phyloP scores from a whole-genome alignment of 164 flowering plant species.

The Sextonia rubra region DNA sequence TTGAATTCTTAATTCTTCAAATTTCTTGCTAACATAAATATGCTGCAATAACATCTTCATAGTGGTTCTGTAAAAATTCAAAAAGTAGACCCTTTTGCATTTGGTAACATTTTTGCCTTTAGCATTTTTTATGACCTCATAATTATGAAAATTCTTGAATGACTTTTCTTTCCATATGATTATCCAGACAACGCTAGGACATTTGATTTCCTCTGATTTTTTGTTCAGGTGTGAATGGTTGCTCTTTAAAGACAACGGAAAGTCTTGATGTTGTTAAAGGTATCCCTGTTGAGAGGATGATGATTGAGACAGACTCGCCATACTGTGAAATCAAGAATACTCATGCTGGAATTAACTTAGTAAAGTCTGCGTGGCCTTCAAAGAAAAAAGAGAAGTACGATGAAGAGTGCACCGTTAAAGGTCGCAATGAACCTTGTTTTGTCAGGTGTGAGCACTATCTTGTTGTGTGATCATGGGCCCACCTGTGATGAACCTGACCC shows the following conservation, averaged over 20 bases:
- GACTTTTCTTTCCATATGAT: neutral
- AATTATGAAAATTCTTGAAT: too few species aligned
- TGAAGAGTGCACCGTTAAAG: conserved; percentile 66
- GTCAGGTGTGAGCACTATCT: conserved; percentile 50
- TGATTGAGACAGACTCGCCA: conserved; percentile 99
- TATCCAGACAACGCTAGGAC: neutral
- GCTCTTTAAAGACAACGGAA: conserved; percentile 83
- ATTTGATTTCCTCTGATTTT: neutral
- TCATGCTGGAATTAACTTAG: conserved; percentile 81
- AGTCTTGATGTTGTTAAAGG: conserved; percentile 81
- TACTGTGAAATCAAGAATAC: conserved; percentile 95
- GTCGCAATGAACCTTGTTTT: conserved; percentile 93
- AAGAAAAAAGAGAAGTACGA: conserved; percentile 97
- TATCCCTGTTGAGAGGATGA: conserved; percentile 81
- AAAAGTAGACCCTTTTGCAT: too few species aligned
- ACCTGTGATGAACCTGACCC: too few species aligned
- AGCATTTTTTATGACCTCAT: neutral
- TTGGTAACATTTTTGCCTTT: neutral
- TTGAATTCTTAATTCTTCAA: too few species aligned
- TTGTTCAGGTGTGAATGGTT: conserved; percentile 88
- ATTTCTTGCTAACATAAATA: neutral
- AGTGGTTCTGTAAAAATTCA: neutral
- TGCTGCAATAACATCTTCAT: neutral
- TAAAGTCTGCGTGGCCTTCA: conserved; percentile 79
- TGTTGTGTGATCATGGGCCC: too few species aligned